Conservation (phyloP, 1,284 basidiomycete species). For the Pseudozyma sp. region DNA sequence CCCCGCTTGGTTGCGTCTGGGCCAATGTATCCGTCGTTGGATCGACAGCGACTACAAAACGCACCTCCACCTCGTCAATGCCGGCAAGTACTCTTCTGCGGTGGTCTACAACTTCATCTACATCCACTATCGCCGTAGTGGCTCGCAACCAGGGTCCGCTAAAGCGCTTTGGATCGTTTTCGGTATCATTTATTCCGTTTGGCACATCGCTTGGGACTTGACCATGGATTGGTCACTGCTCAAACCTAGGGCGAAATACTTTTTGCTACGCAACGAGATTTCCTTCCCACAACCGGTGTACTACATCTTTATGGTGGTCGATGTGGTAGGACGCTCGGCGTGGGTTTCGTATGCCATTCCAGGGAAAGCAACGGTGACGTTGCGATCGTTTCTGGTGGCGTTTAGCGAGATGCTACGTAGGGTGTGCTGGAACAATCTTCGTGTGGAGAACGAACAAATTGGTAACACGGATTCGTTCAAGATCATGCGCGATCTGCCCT, state of each 20-base stretch:
- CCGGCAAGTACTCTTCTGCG: constrained; percentile 69
- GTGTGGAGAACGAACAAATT: constrained; percentile 86
- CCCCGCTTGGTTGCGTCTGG: constrained; percentile 79
- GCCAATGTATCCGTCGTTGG: constrained; percentile 89
- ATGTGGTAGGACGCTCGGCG: constrained; percentile 81
- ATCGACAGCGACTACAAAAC: constrained; percentile 76
- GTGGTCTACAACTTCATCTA: constrained; percentile 65
- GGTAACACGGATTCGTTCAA: constrained; percentile 63
- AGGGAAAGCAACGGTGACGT: constrained; percentile 72
- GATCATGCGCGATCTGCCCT: constrained; percentile 57
- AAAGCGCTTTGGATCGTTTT: constrained; percentile 71
- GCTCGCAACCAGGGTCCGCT: constrained; percentile 26
- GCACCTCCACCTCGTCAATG: constrained; percentile 86
- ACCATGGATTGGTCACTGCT: constrained; percentile 76
- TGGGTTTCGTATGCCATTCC: constrained; percentile 84
- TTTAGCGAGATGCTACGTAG: constrained; percentile 83
- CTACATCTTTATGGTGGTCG: constrained; percentile 73
- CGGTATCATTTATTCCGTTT: constrained; percentile 77
- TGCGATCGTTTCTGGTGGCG: constrained; percentile 79
- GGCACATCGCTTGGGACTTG: constrained; percentile 82
- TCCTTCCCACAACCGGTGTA: constrained; percentile 69
- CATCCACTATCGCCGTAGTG: constrained; percentile 63
- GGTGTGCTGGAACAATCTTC: constrained; percentile 88
- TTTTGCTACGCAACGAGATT: constrained; percentile 80
- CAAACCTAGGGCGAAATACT: constrained; percentile 74